Evolutionary conservation across 1,139 yeast species (phyloP).

Genomic region (Geotrichum siamense): DNA sequence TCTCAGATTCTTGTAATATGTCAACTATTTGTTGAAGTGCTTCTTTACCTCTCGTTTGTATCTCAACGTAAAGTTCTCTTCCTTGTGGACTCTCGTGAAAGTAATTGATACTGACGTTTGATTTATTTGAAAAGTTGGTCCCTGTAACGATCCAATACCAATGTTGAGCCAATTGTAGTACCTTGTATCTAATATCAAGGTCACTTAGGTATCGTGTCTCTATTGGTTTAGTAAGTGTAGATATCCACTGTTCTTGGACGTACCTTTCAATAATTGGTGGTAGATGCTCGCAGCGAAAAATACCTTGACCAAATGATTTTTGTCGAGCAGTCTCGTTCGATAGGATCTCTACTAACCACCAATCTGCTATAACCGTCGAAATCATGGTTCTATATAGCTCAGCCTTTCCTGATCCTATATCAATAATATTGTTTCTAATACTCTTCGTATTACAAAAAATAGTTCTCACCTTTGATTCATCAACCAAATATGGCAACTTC

Average conservation of each 20-base stretch:
- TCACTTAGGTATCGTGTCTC: slow-evolving; percentile 15
- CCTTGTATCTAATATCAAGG: slow-evolving; percentile 5
- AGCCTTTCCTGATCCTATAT: slow-evolving; percentile 11
- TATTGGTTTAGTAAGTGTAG: slow-evolving; percentile 7
- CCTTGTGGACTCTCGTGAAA: slow-evolving; percentile 11
- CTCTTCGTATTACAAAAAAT: slow-evolving; percentile 11
- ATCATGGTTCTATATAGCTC: slow-evolving; percentile 25
- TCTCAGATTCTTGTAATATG: not conserved
- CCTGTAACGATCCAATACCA: not conserved
- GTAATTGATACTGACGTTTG: slow-evolving; percentile 5
- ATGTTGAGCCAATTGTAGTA: not conserved
- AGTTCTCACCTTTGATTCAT: slow-evolving; percentile 13
- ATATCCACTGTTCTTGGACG: slow-evolving; percentile 14
- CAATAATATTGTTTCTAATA: slow-evolving; percentile 10
- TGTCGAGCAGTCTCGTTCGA: slow-evolving; percentile 17
- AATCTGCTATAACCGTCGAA: slow-evolving; percentile 28
- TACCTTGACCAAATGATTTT: slow-evolving; percentile 16
- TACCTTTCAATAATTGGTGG: slow-evolving; percentile 13
- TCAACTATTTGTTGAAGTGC: slow-evolving; percentile 6
- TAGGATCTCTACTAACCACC: slow-evolving; percentile 29
- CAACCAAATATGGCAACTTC: slow-evolving; percentile 24
- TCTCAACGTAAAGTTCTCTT: slow-evolving; percentile 9
- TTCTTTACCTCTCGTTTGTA: slow-evolving; percentile 12
- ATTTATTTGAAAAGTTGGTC: not conserved
- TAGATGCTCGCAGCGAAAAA: slow-evolving; percentile 7